These are phyloP conservation scores for Globisporangium parvum DNA, from an alignment of 352 stramenopile genomes.

Conservation along the genomic window DNA sequence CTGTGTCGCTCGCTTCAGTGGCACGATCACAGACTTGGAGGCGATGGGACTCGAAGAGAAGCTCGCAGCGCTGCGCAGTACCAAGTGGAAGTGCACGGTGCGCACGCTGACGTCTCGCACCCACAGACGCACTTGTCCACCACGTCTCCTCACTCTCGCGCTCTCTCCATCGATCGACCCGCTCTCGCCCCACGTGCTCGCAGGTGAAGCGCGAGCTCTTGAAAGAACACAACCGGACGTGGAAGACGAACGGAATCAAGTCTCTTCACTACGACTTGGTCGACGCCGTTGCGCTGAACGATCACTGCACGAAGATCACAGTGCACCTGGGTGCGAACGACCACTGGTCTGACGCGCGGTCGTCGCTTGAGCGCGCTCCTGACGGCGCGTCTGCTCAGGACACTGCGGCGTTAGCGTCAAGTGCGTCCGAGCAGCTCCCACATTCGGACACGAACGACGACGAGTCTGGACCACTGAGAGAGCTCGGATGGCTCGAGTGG, in stretches of 20 bases:
- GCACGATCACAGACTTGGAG: slow-evolving; percentile 42
- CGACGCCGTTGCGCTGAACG: slow-evolving; percentile 28
- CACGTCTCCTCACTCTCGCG: neutral
- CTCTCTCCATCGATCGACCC: too few relatives aligned
- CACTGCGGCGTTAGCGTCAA: neutral
- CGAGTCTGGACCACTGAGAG: too few relatives aligned
- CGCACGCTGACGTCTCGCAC: neutral
- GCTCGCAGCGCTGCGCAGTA: slow-evolving; percentile 26
- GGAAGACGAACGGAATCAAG: slow-evolving; percentile 48
- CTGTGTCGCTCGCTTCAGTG: slow-evolving; percentile 18
- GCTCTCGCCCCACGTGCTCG: neutral
- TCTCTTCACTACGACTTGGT: slow-evolving; percentile 37
- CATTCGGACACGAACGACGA: too few relatives aligned
- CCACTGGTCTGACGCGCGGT: slow-evolving; percentile 51
- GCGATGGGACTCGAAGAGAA: slow-evolving; percentile 36
- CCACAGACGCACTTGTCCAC: neutral
- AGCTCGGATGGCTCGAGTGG: too few relatives aligned
- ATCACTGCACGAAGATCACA: slow-evolving; percentile 44
- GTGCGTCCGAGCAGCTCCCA: neutral
- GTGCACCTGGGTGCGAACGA: slow-evolving; percentile 32
- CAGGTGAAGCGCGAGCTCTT: slow-evolving; percentile 43
- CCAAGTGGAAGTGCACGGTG: slow-evolving; percentile 47
- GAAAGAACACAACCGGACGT: slow-evolving; percentile 48
- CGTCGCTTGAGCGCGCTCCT: slow-evolving; percentile 25
- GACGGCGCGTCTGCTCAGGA: neutral